Conservation (phyloP, 345 rosid genomes). For the Euclidium syriacum region DNA sequence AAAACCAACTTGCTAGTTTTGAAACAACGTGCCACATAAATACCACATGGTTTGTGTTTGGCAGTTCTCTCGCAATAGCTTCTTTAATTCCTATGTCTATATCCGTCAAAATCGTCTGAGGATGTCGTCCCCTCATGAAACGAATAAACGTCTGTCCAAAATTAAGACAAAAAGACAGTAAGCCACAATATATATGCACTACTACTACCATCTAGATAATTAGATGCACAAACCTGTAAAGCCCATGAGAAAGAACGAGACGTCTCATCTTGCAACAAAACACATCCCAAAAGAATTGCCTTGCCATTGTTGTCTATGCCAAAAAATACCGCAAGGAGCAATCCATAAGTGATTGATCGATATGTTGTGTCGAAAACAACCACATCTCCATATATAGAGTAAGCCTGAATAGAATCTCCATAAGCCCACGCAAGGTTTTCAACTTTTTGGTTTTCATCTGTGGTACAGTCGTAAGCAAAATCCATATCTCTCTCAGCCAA, state of each 20-base stretch:
- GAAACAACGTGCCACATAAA: constrained; percentile 64
- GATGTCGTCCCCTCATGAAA: constrained; percentile 72
- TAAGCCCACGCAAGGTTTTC: constrained; percentile 87
- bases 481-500: constrained; percentile 60
- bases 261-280: constrained; percentile 76
- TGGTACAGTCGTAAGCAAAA: constrained; percentile 62
- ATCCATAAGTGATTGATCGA: constrained; percentile 74
- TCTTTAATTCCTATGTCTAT: constrained; percentile 77
- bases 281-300: constrained; percentile 69
- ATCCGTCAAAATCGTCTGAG: constrained; percentile 81
- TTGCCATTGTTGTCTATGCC: constrained; percentile 74
- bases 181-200: constrained; percentile 23
- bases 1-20: constrained; percentile 88
- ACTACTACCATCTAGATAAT: not conserved
- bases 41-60: constrained; percentile 66
- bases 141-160: constrained; percentile 78
- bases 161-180: constrained; percentile 35
- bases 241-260: constrained; percentile 78
- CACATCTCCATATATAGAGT: constrained; percentile 63
- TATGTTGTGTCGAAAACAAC: constrained; percentile 70
- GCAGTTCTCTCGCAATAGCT: constrained; percentile 70
- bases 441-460: constrained; percentile 61
- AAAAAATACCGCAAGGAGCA: constrained; percentile 76
- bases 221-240: constrained; percentile 73
- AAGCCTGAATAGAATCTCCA: constrained; percentile 60